Conservation (phyloP, 306 rosid genomes). For the Senna siamea region DNA sequence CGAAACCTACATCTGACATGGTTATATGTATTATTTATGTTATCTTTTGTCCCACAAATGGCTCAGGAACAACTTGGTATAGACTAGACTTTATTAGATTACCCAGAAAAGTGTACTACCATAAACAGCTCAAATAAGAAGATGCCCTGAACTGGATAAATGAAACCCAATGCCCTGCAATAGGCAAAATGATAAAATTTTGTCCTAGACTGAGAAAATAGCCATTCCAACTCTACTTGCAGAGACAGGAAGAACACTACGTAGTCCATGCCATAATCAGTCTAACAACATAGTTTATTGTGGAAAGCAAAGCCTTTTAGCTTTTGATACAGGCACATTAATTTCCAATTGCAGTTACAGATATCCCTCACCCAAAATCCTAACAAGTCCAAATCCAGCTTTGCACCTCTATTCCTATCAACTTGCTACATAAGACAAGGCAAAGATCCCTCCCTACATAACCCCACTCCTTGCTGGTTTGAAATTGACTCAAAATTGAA, state of each 20-base stretch:
- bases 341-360: conserved; percentile 22
- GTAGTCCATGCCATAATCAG: conserved; percentile 28
- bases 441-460: conserved; percentile 34
- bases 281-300: conserved; percentile 2
- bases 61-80: too few relatives aligned
- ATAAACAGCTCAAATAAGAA: conserved; percentile 14
- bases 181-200: conserved; percentile 5
- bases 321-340: conserved; percentile 32
- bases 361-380: conserved; percentile 18
- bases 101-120: neutral
- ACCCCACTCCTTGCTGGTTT: conserved; percentile 50
- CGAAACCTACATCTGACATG: too few relatives aligned
- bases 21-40: too few relatives aligned
- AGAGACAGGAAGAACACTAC: too few relatives aligned
- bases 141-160: too few relatives aligned
- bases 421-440: conserved; percentile 52
- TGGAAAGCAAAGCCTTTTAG: conserved; percentile 30
- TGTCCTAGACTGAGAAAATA: conserved; percentile 6
- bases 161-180: conserved; percentile 1
- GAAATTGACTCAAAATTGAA: conserved; percentile 52
- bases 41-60: too few relatives aligned
- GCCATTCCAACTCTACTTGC: conserved; percentile 16
- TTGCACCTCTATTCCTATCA: conserved; percentile 43
- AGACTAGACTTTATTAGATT: too few relatives aligned
- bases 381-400: conserved; percentile 59